phyloP scores from a whole-genome alignment of 495 filamentous ascomycete genomes.

The Rostrohypoxylon terebratum region DNA sequence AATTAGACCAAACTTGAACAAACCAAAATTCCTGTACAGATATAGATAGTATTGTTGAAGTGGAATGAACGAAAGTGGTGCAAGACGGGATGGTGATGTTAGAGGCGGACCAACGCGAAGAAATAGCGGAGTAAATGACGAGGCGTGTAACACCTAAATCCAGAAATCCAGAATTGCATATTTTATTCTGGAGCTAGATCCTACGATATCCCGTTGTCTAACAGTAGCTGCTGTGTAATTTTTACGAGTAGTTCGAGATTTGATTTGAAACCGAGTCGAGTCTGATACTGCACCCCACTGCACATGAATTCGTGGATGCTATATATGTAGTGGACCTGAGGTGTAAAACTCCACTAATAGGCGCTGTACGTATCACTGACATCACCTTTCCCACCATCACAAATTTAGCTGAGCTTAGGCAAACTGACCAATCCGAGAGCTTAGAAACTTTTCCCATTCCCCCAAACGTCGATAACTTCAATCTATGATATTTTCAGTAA shows the following conservation, averaged over 20 bases:
- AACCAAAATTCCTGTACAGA: background rate
- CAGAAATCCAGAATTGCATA: background rate
- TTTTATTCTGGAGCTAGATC: background rate
- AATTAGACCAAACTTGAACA: constrained; percentile 29
- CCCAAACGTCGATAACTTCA: background rate
- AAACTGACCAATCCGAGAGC: constrained; percentile 10
- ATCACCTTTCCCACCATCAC: background rate
- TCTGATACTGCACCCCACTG: background rate
- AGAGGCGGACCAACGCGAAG: background rate
- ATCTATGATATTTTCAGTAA: background rate
- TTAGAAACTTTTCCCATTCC: background rate
- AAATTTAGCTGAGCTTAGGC: background rate
- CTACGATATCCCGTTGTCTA: background rate
- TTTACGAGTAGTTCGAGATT: background rate
- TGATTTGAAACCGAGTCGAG: background rate
- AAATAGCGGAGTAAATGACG: background rate
- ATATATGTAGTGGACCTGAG: too few relatives aligned
- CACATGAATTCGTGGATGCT: background rate
- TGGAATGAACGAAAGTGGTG: background rate
- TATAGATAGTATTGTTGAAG: background rate
- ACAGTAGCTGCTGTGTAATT: background rate
- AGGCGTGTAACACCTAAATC: background rate
- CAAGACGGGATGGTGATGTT: background rate
- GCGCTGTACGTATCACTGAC: background rate
- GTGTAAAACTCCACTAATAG: background rate